Evolutionary conservation across 768 basidiomycete species (phyloP), one percentile per base, ranked within the genome.

Genomic region (Trametes coccinea): DNA sequence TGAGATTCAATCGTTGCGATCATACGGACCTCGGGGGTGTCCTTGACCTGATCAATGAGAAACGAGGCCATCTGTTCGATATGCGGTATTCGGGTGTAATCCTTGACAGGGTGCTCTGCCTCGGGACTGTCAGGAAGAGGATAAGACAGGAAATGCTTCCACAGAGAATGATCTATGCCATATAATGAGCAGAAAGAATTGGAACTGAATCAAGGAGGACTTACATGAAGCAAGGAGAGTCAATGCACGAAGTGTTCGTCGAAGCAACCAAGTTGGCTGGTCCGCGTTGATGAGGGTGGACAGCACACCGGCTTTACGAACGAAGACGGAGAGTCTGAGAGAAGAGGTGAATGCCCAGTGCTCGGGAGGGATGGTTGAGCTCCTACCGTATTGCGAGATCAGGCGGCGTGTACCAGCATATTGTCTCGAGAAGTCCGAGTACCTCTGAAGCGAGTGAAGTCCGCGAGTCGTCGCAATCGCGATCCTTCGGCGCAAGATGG

Each of bases 141-240:
- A 62, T 69, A 58, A 13, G 69, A 47, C 22, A 75, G 48, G 16
- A 67, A 53, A 16, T 66, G 60, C 33, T 59, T 59, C 53, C 59
- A 63, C 3, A 67, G 41, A 13, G 29, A 30, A 33, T 47, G 59
- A 47, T 65, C 68, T 63, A 30, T 14, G 39, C 4, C 16, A 1
- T 4, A 31, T 30, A 4, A 10, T 60, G 17, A 47, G 29, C 14
- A 16, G 33, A 22, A 33, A 40, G 45, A 58, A 22, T 48, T 53
- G 22, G 48, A 17, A 29, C 17, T 27, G 30, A 17, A 9, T 16
- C 14, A 2, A 11, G 16, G 34, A 61, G 29, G 51, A 75, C 86
- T 62, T 66, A 87, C 85, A 78, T 39, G 82, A 82, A 17, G 83
- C 82, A 43, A 89, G 69, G 55, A 84, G 71, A 16, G 81, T 70